Percentiles rank a stretch among this genome's conserved stretches.
Evolutionary conservation across 257 asterid genomes (phyloP).

Genomic region (Leonotis leonurus): DNA sequence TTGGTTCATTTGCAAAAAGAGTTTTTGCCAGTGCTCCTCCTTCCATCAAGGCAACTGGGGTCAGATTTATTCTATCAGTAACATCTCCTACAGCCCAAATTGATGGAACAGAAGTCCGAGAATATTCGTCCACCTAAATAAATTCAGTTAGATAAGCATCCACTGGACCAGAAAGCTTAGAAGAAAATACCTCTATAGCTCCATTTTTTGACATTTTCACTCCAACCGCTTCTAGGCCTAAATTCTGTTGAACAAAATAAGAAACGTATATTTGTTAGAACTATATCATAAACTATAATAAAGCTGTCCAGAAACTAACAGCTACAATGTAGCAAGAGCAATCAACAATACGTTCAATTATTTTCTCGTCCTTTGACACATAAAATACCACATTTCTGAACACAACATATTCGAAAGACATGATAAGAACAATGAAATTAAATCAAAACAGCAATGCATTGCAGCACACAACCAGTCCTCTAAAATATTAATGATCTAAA

Average conservation of each 20-base stretch:
- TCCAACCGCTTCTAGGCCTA: conserved; percentile 79
- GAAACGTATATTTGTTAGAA: not conserved
- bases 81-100: conserved; percentile 99
- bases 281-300: conserved; percentile 4
- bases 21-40: conserved; percentile 97
- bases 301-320: not conserved
- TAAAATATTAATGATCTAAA: not conserved
- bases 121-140: conserved; percentile 80
- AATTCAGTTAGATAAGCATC: conserved; percentile 7
- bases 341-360: not conserved
- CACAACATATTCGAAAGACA: not conserved
- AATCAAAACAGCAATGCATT: not conserved
- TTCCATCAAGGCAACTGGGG: conserved; percentile 99
- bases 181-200: conserved; percentile 68
- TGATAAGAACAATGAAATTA: not conserved
- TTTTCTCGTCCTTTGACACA: not conserved
- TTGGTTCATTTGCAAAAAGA: conserved; percentile 67
- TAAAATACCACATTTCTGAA: not conserved
- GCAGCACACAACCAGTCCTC: not conserved
- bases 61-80: conserved; percentile 91
- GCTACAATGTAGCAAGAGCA: not conserved
- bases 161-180: not conserved
- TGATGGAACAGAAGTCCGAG: conserved; percentile 85
- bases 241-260: conserved; percentile 49
- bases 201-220: conserved; percentile 75